Base-by-base conservation (phyloP, 495 filamentous ascomycete species). In the Lophiostoma macrostomum region DNA sequence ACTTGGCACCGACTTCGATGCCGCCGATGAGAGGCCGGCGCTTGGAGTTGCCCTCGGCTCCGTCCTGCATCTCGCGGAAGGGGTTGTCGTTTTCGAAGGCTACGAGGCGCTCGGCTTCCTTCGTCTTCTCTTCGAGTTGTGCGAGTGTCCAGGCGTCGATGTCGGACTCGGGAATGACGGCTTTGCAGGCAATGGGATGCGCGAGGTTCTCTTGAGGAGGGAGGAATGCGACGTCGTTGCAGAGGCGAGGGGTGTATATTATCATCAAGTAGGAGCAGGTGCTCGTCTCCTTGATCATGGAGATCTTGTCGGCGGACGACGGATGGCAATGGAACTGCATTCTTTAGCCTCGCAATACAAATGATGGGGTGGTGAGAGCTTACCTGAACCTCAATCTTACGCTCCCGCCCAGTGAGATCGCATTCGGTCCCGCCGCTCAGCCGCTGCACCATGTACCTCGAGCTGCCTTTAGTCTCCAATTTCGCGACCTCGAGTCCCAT, bases 181-280 rank as follows among this genome's bases (percentile, higher is more conserved):
- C 80, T 6, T 79, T 78, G 63, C 93, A 98, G 50, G 80, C 79
- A 28, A 98, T 89, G 1, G 79, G 65, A 64, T 95, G 81, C 5
- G 89, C 83, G 45, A 83, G 82, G 52, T 85, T 86, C 44, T 88
- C 82, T 50, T 90, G 85, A 1, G 90, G 88, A 7, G 91, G 90
- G 31, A 88, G 75, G 69, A 98, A 98, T 5, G 91, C 91, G 19
- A 90, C 82, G 57, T 98, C 93, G 64, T 87, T 84, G 69, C 93
- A 98, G 36, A 98, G 81, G 1, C 91, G 81, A 2, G 93, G 89
- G 0, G 93, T 98, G 65, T 96, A 86, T 43, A 98, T 82, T 1
- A 95, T 81, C 89, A 98, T 95, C 34, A 96, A 72, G 58, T 98
- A 98, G 19, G 88, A 84, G 71, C 93, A 98, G 7, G 90, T 96